A percentile compares a stretch with the other conserved stretches of the same genome.
Conservation (phyloP, 495 filamentous ascomycete species). For the Neurospora sp. region DNA sequence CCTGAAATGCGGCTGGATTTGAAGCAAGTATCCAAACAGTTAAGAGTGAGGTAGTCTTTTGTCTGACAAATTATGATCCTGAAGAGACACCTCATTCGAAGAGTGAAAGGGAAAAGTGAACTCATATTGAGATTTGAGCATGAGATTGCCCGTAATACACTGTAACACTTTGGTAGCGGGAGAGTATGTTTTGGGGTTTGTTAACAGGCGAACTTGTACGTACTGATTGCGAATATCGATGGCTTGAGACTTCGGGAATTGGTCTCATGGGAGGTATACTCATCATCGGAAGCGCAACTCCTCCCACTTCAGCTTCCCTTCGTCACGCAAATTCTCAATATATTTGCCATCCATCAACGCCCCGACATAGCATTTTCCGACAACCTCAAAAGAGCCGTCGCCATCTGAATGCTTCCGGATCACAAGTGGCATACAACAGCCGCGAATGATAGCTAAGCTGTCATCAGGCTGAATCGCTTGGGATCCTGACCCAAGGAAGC, state of each 20-base stretch:
- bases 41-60: too few relatives aligned
- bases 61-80: too few relatives aligned
- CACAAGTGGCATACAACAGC: neutral
- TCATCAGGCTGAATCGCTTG: too few relatives aligned
- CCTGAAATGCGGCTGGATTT: neutral
- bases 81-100: neutral
- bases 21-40: too few relatives aligned
- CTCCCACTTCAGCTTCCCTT: neutral
- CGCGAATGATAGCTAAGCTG: neutral
- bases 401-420: neutral
- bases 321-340: neutral
- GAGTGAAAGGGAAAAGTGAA: neutral
- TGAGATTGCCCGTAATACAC: neutral
- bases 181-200: neutral
- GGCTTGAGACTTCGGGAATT: too few relatives aligned
- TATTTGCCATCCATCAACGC: neutral
- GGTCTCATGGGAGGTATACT: neutral
- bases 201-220: neutral
- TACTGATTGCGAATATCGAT: too few relatives aligned
- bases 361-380: neutral
- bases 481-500: neutral
- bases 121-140: neutral
- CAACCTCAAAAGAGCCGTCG: neutral
- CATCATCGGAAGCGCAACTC: neutral
- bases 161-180: neutral